These are phyloP conservation scores for Yamadazyma epiphylla DNA, from an alignment of 1,139 yeast species.

Conservation along the genomic window DNA sequence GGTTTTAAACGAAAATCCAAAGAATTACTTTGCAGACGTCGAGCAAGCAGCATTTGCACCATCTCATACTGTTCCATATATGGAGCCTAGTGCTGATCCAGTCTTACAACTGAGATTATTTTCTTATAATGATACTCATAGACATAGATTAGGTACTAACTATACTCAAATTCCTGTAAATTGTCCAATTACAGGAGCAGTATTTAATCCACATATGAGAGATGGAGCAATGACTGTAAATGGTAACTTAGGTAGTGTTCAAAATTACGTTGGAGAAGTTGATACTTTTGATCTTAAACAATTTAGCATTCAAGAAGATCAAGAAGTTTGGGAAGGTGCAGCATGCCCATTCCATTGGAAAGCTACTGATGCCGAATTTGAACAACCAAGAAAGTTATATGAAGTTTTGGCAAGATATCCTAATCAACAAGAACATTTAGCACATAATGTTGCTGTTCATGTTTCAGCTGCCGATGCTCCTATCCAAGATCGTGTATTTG, in stretches of 20 bases:
- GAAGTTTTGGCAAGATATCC: slow-evolving; percentile 69
- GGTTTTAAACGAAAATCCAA: slow-evolving; percentile 58
- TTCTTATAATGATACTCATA: slow-evolving; percentile 76
- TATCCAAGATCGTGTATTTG: slow-evolving; percentile 77
- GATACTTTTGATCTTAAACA: slow-evolving; percentile 50
- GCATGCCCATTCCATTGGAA: slow-evolving; percentile 89
- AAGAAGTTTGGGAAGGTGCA: slow-evolving; percentile 86
- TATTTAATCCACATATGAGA: slow-evolving; percentile 59
- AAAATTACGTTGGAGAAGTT: slow-evolving; percentile 53
- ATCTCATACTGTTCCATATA: slow-evolving; percentile 71
- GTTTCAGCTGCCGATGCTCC: slow-evolving; percentile 63
- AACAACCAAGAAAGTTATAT: slow-evolving; percentile 63
- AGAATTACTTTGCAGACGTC: slow-evolving; percentile 69
- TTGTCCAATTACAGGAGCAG: slow-evolving; percentile 44
- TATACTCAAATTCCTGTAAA: slow-evolving; percentile 65
- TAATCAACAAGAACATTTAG: slow-evolving; percentile 77
- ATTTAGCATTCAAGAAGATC: slow-evolving; percentile 49
- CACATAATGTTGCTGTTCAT: slow-evolving; percentile 80
- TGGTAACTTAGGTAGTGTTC: slow-evolving; percentile 75
- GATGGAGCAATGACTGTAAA: slow-evolving; percentile 80
- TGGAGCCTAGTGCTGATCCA: slow-evolving; percentile 77
- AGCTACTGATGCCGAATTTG: slow-evolving; percentile 66
- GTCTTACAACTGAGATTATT: slow-evolving; percentile 78
- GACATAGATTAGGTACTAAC: slow-evolving; percentile 53
- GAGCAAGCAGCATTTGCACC: slow-evolving; percentile 79